A percentile compares a stretch with the other conserved stretches of the same genome.
Evolutionary conservation across 257 asterid genomes (phyloP).

Genomic region (Solanum arcanum): DNA sequence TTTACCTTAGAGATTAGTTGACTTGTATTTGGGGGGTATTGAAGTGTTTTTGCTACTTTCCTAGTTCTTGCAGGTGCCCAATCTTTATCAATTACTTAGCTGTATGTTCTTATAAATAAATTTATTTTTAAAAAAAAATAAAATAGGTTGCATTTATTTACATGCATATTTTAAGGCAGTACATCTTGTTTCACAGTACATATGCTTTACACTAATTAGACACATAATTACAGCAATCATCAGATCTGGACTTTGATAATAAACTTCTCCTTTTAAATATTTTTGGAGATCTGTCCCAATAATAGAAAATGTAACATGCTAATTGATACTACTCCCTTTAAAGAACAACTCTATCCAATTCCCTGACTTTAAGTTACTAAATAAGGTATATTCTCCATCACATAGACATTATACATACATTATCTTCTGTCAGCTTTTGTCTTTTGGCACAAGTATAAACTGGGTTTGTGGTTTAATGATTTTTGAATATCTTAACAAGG

Average conservation of each 20-base stretch:
- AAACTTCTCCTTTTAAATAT: neutral
- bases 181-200: neutral
- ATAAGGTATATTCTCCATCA: neutral
- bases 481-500: neutral
- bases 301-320: neutral
- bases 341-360: neutral
- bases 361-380: neutral
- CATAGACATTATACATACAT: neutral
- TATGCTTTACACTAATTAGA: neutral
- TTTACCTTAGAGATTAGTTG: neutral
- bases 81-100: neutral
- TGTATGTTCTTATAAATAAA: neutral
- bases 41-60: neutral
- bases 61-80: neutral
- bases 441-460: neutral
- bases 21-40: neutral
- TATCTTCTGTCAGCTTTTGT: neutral
- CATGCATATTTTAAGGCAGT: neutral
- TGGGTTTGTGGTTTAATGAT: neutral
- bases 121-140: neutral
- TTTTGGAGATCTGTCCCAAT: neutral
- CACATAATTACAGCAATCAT: neutral
- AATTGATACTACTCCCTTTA: neutral
- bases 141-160: neutral
- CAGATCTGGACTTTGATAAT: neutral